These are phyloP conservation scores for Rosa multiflora DNA, from an alignment of 306 rosid species.

Conservation along the genomic window DNA sequence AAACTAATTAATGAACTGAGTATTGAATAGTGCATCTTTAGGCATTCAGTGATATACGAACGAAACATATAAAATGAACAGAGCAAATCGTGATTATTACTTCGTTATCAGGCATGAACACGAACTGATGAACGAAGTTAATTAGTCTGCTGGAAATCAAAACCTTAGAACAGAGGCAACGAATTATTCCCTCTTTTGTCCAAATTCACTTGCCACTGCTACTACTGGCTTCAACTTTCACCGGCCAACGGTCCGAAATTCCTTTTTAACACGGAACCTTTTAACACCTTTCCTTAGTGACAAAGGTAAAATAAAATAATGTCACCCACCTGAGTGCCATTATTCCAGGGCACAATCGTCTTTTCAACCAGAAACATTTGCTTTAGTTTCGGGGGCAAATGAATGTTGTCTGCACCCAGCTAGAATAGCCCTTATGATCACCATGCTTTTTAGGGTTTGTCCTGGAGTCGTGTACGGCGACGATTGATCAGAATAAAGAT, in stretches of 20 bases:
- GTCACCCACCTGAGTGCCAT: constrained; percentile 11
- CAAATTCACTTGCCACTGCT: constrained; percentile 5
- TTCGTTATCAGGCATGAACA: not conserved
- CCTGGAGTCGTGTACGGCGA: constrained; percentile 7
- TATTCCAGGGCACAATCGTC: not conserved
- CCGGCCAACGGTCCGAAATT: constrained; percentile 6
- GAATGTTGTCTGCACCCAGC: not conserved
- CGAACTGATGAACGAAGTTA: not conserved
- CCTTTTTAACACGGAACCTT: constrained; percentile 7
- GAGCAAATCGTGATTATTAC: too few relatives aligned
- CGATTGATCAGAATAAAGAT: not conserved
- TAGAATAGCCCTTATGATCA: not conserved
- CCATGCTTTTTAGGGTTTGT: constrained; percentile 3
- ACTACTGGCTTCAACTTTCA: constrained; percentile 18
- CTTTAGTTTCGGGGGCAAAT: not conserved
- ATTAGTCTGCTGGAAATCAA: not conserved
- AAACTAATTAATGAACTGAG: too few relatives aligned
- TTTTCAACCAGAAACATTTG: not conserved
- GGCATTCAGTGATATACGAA: too few relatives aligned
- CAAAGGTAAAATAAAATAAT: not conserved
- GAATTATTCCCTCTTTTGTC: not conserved
- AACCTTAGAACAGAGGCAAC: not conserved
- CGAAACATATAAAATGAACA: too few relatives aligned
- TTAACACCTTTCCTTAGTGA: constrained; percentile 6
- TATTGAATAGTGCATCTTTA: too few relatives aligned